These are phyloP conservation scores for Leishmania guyanensis DNA, from an alignment of 208 protist genomes.

Conservation along the genomic window DNA sequence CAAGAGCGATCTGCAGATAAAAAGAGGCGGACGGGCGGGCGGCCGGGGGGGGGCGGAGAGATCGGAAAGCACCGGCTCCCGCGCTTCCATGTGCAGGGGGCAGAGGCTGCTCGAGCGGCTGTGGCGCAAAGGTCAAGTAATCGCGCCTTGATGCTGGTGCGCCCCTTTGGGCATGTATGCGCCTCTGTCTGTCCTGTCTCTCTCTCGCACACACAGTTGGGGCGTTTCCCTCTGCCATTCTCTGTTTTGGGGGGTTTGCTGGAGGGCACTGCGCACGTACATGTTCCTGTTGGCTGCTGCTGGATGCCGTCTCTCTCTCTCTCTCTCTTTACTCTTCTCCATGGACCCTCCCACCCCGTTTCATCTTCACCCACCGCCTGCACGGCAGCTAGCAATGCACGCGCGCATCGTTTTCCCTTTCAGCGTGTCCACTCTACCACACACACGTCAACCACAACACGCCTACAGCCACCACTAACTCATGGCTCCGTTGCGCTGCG, in stretches of 20 bases:
- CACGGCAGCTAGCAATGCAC: background rate
- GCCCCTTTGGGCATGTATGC: background rate
- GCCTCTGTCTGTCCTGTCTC: background rate
- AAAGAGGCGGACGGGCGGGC: too few relatives aligned
- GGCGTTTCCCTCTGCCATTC: background rate
- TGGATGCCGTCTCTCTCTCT: background rate
- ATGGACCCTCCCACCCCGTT: too few relatives aligned
- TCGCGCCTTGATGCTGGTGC: background rate
- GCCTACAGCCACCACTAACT: background rate
- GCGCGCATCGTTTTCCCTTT: background rate
- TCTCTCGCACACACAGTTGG: background rate
- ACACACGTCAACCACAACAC: background rate
- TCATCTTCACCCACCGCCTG: background rate
- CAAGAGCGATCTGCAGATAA: background rate
- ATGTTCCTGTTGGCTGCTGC: background rate
- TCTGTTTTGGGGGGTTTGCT: background rate
- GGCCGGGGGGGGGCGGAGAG: too few relatives aligned
- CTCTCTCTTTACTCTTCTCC: background rate
- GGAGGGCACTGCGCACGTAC: background rate
- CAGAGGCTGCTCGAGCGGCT: background rate
- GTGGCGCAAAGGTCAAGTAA: background rate
- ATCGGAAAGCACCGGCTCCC: background rate
- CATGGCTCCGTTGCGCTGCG: too few relatives aligned
- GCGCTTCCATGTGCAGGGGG: background rate
- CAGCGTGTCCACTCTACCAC: background rate